phyloP scores from a whole-genome alignment of 345 rosid species.

The Litchi chinensis region DNA sequence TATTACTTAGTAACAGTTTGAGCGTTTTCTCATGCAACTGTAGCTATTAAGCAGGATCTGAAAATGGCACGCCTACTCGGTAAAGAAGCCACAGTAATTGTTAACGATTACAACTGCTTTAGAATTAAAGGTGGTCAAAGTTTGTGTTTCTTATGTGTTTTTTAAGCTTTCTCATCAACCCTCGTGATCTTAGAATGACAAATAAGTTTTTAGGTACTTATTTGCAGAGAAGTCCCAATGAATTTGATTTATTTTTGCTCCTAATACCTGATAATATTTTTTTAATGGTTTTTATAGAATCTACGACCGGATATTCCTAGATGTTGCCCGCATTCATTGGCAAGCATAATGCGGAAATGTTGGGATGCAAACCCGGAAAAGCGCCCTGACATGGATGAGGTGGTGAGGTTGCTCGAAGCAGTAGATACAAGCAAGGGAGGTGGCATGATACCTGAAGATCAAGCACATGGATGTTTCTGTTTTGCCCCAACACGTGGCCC shows the following conservation, averaged over 20 bases:
- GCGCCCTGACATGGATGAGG: conserved; percentile 84
- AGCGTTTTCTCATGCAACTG: background rate
- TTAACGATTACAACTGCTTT: background rate
- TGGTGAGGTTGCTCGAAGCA: conserved; percentile 64
- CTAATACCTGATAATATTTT: background rate
- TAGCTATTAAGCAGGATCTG: background rate
- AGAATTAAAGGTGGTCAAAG: background rate
- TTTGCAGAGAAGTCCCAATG: background rate
- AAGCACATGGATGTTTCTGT: conserved; percentile 65
- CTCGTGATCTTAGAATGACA: background rate
- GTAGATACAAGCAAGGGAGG: conserved; percentile 87
- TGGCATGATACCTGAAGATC: conserved; percentile 88
- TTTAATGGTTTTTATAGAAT: conserved; percentile 44
- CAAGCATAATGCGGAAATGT: conserved; percentile 73
- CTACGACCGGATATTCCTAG: conserved; percentile 74
- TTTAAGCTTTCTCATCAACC: background rate
- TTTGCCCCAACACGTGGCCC: conserved; percentile 68
- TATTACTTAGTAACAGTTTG: background rate
- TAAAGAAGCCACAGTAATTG: background rate
- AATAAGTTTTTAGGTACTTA: background rate
- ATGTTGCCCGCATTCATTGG: conserved; percentile 71
- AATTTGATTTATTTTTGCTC: background rate
- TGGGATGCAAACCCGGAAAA: conserved; percentile 73
- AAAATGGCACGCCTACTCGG: background rate
- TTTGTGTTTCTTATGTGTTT: too few species aligned